Evolutionary conservation across 352 stramenopile species (phyloP).

Genomic region (Bremia lactucae): DNA sequence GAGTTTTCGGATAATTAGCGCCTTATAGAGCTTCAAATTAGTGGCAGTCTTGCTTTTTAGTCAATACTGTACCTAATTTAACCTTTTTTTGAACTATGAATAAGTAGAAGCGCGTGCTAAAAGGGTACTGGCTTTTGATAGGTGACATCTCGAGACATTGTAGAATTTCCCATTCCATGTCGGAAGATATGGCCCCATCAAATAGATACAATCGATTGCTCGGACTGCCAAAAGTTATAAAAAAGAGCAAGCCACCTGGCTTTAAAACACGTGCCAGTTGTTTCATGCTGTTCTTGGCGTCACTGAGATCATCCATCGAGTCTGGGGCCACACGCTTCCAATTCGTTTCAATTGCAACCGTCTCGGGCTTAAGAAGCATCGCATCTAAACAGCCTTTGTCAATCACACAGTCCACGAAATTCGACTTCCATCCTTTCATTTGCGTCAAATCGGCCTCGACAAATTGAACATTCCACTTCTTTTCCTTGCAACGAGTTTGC

Average conservation of each 20-base stretch:
- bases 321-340: slow-evolving; percentile 33
- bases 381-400: slow-evolving; percentile 51
- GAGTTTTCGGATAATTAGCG: not conserved
- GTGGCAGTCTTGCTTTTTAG: no score
- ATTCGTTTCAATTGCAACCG: slow-evolving; percentile 25
- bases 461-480: slow-evolving; percentile 28
- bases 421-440: slow-evolving; percentile 30
- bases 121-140: slow-evolving; percentile 15
- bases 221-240: slow-evolving; percentile 40
- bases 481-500: slow-evolving; percentile 21
- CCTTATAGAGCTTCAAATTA: no score
- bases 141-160: slow-evolving; percentile 46
- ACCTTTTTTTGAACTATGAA: slow-evolving; percentile 41
- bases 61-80: slow-evolving; percentile 1
- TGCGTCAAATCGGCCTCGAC: slow-evolving; percentile 33
- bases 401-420: slow-evolving; percentile 34
- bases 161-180: slow-evolving; percentile 38
- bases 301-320: slow-evolving; percentile 29
- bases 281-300: slow-evolving; percentile 27
- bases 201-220: slow-evolving; percentile 44
- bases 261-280: slow-evolving; percentile 34
- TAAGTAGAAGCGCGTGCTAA: slow-evolving; percentile 37
- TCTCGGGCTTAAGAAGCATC: slow-evolving; percentile 45
- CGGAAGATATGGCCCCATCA: slow-evolving; percentile 24
- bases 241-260: slow-evolving; percentile 26